Percentiles rank a stretch among this genome's conserved stretches.
Conservation (phyloP, 164 flowering plant species). For the Vitis vinifera region DNA sequence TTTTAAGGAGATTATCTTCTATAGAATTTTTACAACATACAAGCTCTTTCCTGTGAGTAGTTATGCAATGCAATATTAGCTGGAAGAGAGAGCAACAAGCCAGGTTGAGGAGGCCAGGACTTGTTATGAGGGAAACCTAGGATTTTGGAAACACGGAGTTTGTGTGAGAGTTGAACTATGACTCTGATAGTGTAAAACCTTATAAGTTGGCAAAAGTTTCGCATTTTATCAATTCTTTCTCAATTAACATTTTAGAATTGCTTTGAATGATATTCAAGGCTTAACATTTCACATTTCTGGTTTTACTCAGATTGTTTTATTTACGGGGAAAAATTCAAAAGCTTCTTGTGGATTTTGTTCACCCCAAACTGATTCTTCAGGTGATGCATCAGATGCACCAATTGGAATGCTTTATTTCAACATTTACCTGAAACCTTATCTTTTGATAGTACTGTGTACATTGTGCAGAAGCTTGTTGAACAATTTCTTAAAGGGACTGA, state of each 20-base stretch:
- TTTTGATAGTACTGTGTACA: constrained; percentile 4
- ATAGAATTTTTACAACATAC: not conserved
- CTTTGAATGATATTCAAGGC: not conserved
- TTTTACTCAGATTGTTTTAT: constrained; percentile 37
- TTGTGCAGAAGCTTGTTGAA: constrained; percentile 69
- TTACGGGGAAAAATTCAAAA: constrained; percentile 54
- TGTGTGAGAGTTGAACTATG: not conserved
- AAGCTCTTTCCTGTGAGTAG: not conserved
- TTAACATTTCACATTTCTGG: not conserved
- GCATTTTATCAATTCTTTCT: too few relatives aligned
- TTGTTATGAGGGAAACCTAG: not conserved
- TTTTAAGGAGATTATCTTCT: not conserved
- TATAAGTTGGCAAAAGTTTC: too few relatives aligned
- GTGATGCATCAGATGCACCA: constrained; percentile 23
- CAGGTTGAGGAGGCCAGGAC: not conserved
- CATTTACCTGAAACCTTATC: not conserved
- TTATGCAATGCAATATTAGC: not conserved
- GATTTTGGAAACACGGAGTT: not conserved
- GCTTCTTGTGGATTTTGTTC: constrained; percentile 65
- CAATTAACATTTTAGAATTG: not conserved
- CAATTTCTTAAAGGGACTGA: constrained; percentile 60
- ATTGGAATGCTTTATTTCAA: not conserved
- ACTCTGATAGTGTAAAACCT: too few relatives aligned
- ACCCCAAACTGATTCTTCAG: constrained; percentile 73
- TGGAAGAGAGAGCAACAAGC: not conserved